Evolutionary conservation across 23 red algal genomes (phyloP).

Genomic region (Cyanidioschyzon merolae): DNA sequence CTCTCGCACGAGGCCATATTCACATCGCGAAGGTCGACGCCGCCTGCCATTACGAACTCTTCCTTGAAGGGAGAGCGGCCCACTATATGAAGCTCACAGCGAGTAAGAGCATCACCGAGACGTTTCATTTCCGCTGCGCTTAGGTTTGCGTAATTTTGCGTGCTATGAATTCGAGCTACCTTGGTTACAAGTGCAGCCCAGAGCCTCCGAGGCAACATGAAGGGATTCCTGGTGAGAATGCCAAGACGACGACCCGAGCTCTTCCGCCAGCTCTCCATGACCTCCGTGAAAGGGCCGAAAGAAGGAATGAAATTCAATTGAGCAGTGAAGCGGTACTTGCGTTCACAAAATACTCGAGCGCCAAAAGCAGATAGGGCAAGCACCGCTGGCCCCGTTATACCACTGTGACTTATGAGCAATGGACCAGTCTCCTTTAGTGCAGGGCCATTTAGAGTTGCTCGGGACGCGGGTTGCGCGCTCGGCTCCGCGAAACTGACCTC

Average conservation of each 20-base stretch:
- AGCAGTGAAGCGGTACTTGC: slow-evolving; percentile 27
- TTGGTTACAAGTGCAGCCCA: slow-evolving; percentile 37
- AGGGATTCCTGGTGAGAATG: background rate
- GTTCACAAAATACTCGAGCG: slow-evolving; percentile 42
- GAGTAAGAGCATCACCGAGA: slow-evolving; percentile 32
- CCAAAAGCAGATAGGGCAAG: slow-evolving; percentile 63
- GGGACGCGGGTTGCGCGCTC: background rate
- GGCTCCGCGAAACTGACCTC: background rate
- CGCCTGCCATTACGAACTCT: slow-evolving; percentile 92
- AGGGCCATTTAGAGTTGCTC: background rate
- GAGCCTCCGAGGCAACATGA: slow-evolving; percentile 36
- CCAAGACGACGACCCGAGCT: background rate
- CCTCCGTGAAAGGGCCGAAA: slow-evolving; percentile 10
- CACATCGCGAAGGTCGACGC: slow-evolving; percentile 41
- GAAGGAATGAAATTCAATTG: slow-evolving; percentile 47
- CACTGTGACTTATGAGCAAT: slow-evolving; percentile 74
- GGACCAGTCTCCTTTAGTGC: slow-evolving; percentile 45
- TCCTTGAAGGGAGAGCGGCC: slow-evolving; percentile 83
- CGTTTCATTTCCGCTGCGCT: slow-evolving; percentile 20
- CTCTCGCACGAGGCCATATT: slow-evolving; percentile 56
- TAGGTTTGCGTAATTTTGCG: slow-evolving; percentile 39
- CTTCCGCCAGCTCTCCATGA: slow-evolving; percentile 16
- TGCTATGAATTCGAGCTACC: background rate
- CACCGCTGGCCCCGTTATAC: slow-evolving; percentile 69
- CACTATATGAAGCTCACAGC: slow-evolving; percentile 20